Percentiles rank a stretch among this genome's conserved stretches.
Evolutionary conservation across 768 basidiomycete species (phyloP).

Genomic region (Rhodocollybia butyracea): DNA sequence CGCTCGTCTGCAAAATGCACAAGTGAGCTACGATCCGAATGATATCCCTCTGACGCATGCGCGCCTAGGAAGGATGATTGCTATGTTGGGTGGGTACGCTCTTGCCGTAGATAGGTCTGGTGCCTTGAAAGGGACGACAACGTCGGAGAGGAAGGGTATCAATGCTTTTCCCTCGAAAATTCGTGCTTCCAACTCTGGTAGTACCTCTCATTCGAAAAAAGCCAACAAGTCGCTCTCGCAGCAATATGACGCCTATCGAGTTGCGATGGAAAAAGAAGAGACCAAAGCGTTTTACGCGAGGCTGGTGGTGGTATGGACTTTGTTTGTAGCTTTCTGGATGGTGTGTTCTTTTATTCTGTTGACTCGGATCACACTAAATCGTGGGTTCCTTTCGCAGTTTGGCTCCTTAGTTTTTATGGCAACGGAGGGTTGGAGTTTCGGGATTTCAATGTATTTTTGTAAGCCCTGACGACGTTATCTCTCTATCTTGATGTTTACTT

Average conservation of each 20-base stretch:
- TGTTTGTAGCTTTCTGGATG: constrained; percentile 80
- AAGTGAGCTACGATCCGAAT: constrained; percentile 5
- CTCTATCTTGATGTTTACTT: neutral
- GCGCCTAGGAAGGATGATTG: constrained; percentile 56
- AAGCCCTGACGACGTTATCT: constrained; percentile 16
- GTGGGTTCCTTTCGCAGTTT: constrained; percentile 31
- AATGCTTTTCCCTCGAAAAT: constrained; percentile 5
- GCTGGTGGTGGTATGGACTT: constrained; percentile 48
- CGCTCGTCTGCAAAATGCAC: neutral
- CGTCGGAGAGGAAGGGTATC: neutral
- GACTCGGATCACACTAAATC: neutral
- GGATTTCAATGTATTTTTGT: constrained; percentile 72
- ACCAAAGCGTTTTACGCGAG: constrained; percentile 55
- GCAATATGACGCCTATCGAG: constrained; percentile 29
- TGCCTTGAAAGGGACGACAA: neutral
- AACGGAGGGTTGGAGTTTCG: constrained; percentile 72
- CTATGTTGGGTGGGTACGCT: constrained; percentile 50
- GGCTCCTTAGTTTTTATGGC: constrained; percentile 64
- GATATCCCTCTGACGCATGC: constrained; percentile 46
- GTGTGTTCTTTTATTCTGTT: constrained; percentile 29
- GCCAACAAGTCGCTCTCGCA: constrained; percentile 16
- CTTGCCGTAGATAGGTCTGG: constrained; percentile 33
- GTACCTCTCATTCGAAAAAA: neutral
- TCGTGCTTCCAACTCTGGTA: constrained; percentile 4
- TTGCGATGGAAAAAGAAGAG: constrained; percentile 38